Evolutionary conservation across 2,329 filamentous ascomycete genomes (phyloP).

Genomic region (Pseudocercospora ulei): DNA sequence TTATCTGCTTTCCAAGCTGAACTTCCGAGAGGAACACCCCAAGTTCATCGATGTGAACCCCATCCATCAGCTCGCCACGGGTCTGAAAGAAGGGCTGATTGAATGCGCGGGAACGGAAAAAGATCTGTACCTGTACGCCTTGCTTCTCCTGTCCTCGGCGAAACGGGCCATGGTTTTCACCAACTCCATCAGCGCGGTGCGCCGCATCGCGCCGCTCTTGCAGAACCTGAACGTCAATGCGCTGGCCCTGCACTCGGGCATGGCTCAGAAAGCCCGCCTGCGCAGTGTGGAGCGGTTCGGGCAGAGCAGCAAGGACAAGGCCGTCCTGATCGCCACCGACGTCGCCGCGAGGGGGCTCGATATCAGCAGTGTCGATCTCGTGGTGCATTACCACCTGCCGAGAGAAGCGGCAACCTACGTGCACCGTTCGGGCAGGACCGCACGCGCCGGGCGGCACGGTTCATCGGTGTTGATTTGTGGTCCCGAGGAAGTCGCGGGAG

Average conservation of each 20-base stretch:
- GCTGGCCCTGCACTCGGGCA: constrained; percentile 76
- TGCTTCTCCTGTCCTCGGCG: constrained; percentile 72
- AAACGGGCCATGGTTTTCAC: constrained; percentile 82
- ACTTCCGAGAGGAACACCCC: constrained; percentile 73
- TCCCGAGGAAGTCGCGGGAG: constrained; percentile 80
- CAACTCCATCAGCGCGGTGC: constrained; percentile 88
- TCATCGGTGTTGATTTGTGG: constrained; percentile 80
- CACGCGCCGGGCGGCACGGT: constrained; percentile 67
- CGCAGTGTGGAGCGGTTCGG: constrained; percentile 79
- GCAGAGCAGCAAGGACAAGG: constrained; percentile 16
- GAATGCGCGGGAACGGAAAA: constrained; percentile 93
- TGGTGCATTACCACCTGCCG: constrained; percentile 92
- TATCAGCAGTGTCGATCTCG: constrained; percentile 77
- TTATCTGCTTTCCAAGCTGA: constrained; percentile 80
- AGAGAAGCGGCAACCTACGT: constrained; percentile 88
- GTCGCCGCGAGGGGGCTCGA: constrained; percentile 89
- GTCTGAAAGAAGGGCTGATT: constrained; percentile 77
- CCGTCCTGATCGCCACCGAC: constrained; percentile 79
- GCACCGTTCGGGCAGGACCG: constrained; percentile 87
- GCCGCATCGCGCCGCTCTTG: constrained; percentile 73
- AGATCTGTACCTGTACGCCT: constrained; percentile 86
- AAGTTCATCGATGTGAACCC: constrained; percentile 92
- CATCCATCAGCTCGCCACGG: constrained; percentile 73
- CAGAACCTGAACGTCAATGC: constrained; percentile 70
- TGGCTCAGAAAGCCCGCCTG: constrained; percentile 92